Base-by-base conservation (phyloP, 768 basidiomycete species). In the Suillus subluteus region DNA sequence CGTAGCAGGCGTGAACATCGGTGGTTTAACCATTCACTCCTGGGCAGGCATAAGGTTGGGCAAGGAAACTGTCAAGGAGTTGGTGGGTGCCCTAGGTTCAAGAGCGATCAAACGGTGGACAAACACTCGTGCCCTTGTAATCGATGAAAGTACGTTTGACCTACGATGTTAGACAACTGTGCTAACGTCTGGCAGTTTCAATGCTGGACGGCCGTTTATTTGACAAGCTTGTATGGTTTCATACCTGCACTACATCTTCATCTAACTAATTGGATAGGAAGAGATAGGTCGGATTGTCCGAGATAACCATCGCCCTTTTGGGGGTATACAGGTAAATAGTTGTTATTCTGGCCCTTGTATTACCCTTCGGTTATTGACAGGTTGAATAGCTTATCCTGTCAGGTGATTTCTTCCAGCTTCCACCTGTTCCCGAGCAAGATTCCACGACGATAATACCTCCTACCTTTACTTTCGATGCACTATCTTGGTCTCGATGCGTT, bases 381-480 rank as follows among this genome's bases (percentile, higher is more conserved):
- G 64, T 72, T 64, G 63, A 66, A n/a, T 66, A 92, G 88, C 83
- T 92, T 58, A 82, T 93, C 38, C 75, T 92, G 8, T 88, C 89
- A 1, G 92, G 92, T 0, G 92, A 94, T 74, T 94, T 93, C 74
- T 92, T 90, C 74, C 91, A 94, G 74, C 80, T 94, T 0, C 91
- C 92, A 2, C 92, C 92, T 1, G 90, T 94, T 1, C 80, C 82
- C 4, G 82, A 83, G 38, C 74, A 79, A 73, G 66, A 86, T 81
- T 71, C 85, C 67, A 80, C 84, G 37, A 80, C 86, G 43, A 78
- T 78, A 7, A 85, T 88, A 44, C 79, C 83, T 1, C 81, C 87
- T 12, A 79, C 76, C 2, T 92, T 88, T 73, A 85, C 88, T 11
- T 94, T 94, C 70, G 86, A 91, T 67, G 89, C 91, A 0, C 73